Conservation (phyloP, 2,329 filamentous ascomycete genomes). For the Trichoderma guizhouense region DNA sequence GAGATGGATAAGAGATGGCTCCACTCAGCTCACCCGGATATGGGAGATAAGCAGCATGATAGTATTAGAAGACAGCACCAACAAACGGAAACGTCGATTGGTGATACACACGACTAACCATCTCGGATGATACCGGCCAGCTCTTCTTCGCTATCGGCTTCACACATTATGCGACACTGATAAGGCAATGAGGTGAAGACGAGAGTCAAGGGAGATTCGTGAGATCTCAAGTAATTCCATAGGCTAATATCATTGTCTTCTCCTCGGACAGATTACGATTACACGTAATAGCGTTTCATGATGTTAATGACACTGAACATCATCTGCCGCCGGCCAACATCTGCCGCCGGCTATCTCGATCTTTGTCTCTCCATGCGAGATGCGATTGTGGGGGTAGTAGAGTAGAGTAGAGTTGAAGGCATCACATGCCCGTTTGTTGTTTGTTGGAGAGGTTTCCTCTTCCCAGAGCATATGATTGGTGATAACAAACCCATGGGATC, state of each 20-base stretch:
- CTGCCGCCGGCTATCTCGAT: background rate
- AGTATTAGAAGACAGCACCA: background rate
- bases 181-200: background rate
- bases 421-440: background rate
- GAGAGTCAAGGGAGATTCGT: background rate
- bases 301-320: background rate
- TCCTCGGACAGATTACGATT: background rate
- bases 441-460: background rate
- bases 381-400: background rate
- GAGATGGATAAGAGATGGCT: background rate
- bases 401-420: background rate
- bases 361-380: background rate
- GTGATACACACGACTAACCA: background rate
- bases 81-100: background rate
- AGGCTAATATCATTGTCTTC: background rate
- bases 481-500: background rate
- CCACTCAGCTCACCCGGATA: background rate
- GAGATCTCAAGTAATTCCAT: background rate
- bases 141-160: background rate
- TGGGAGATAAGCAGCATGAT: background rate
- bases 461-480: background rate
- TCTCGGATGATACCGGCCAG: background rate
- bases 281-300: background rate
- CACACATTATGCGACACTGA: background rate
- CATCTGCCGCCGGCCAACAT: background rate